A percentile compares a stretch with the other conserved stretches of the same genome.
These are phyloP conservation scores for Daldinia childiae DNA, from an alignment of 495 filamentous ascomycete genomes.

Conservation along the genomic window DNA sequence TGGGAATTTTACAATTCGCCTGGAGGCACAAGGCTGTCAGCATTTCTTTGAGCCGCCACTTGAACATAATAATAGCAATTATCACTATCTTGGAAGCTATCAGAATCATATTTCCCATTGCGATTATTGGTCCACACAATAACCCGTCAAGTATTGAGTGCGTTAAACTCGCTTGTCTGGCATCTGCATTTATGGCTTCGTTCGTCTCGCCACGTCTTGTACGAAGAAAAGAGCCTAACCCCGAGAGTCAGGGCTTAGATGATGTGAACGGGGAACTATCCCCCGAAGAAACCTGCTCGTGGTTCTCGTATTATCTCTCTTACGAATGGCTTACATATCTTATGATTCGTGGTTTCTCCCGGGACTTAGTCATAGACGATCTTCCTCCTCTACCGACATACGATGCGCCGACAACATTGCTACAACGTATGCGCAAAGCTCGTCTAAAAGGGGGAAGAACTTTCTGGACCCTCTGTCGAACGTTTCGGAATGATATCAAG, in stretches of 20 bases:
- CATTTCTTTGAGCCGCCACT: slow-evolving; percentile 8
- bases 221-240: slow-evolving; percentile 12
- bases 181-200: slow-evolving; percentile 10
- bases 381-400: slow-evolving; percentile 49
- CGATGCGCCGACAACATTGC: slow-evolving; percentile 45
- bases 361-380: slow-evolving; percentile 47
- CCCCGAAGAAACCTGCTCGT: slow-evolving; percentile 71
- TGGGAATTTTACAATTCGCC: slow-evolving; percentile 16
- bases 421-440: slow-evolving; percentile 41
- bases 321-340: slow-evolving; percentile 52
- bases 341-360: slow-evolving; percentile 44
- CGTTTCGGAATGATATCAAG: slow-evolving; percentile 1
- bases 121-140: slow-evolving; percentile 18
- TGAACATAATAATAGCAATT: slow-evolving; percentile 4
- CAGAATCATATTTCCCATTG: slow-evolving; percentile 15
- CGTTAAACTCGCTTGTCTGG: slow-evolving; percentile 20
- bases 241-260: not conserved
- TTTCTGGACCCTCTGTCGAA: not conserved
- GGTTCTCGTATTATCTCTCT: slow-evolving; percentile 50
- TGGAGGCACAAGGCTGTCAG: slow-evolving; percentile 7
- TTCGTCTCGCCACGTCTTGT: slow-evolving; percentile 17
- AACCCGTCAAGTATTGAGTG: slow-evolving; percentile 15
- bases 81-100: slow-evolving; percentile 16
- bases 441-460: slow-evolving; percentile 18
- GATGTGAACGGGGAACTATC: slow-evolving; percentile 9